Base-by-base conservation (phyloP, 2,329 filamentous ascomycete species). In the Calonectria hongkongensis region DNA sequence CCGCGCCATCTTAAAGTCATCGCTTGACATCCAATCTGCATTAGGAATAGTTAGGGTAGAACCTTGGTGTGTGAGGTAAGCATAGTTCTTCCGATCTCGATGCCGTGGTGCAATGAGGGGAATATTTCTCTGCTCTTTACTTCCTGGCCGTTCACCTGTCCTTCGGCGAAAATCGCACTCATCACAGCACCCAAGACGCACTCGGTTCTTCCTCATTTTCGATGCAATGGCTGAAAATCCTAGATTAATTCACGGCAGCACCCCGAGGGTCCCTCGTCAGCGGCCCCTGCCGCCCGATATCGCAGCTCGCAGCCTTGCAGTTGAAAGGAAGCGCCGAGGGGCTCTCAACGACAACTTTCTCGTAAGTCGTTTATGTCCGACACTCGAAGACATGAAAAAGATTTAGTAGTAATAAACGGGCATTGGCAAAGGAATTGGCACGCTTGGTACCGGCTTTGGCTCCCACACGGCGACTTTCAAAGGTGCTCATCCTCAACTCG, bases 1-100 rank as follows among this genome's bases (percentile, higher is more conserved):
- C 54, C 54, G 28, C 50, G 27, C 16, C 51, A 56, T 39, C n/a
- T 48, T 25, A n/a, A 7, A 21, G 10, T 8, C 45, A 45, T 48
- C 21, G 45, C 10, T 25, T 56, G 30, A 25, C 30, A 21, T 56
- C 18, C 51, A 39, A 56, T 16, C 54, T 58, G 33, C n/a, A 41
- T 58, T 27, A 21, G 51, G 33, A 58, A 58, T 58, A 27, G 54
- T 15, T 15, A 41, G 9, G 54, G 25, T 15, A 15, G 7, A 58
- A 41, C 54, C 54, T 58, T 39, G 25, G 30, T 56, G 51, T 25
- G 51, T 56, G 54, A n/a, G 51, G 54, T 58, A 9, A 21, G 33
- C 30, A 21, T 48, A 15, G 12, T 41, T 21, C 12, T 41, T n/a
- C 30, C 15, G 33, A 58, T 25, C 36, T 18, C 30, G 33, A 58